Conservation (phyloP, 202 grass and related monocot genomes). For the Musa balbisiana region DNA sequence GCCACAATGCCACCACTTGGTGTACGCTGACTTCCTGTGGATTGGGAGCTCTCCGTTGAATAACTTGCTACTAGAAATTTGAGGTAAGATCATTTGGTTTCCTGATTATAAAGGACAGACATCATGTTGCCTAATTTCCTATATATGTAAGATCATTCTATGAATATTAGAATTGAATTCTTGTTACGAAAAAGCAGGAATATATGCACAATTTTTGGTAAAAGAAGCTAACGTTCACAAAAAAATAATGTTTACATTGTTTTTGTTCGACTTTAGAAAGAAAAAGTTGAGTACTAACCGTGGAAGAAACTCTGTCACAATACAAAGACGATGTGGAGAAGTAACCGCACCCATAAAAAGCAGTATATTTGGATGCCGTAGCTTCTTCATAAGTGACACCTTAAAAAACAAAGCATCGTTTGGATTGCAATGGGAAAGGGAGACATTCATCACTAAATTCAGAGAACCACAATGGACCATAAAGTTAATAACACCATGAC, state of each 20-base stretch:
- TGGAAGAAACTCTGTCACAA: slow-evolving; percentile 87
- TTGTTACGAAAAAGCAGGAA: background rate
- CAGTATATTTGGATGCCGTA: slow-evolving; percentile 93
- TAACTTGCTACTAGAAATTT: background rate
- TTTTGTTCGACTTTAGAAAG: background rate
- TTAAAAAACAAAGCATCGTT: slow-evolving; percentile 29
- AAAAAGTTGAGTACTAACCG: slow-evolving; percentile 39
- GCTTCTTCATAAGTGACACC: slow-evolving; percentile 98
- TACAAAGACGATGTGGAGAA: slow-evolving; percentile 94
- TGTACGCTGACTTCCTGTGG: too few relatives aligned
- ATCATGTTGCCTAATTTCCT: background rate
- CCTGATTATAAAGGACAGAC: too few relatives aligned
- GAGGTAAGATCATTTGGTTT: too few relatives aligned
- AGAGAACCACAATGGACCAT: too few relatives aligned
- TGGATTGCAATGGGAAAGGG: slow-evolving; percentile 19
- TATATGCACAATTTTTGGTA: background rate
- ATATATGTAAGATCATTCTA: background rate
- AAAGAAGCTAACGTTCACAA: too few relatives aligned
- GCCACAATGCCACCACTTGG: too few relatives aligned
- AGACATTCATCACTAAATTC: background rate
- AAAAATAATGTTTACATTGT: background rate
- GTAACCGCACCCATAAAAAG: slow-evolving; percentile 97
- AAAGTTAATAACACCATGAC: too few relatives aligned
- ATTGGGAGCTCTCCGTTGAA: background rate
- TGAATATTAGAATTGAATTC: slow-evolving; percentile 5